Conservation (phyloP, 257 asterid genomes). For the Henckelia pumila region DNA sequence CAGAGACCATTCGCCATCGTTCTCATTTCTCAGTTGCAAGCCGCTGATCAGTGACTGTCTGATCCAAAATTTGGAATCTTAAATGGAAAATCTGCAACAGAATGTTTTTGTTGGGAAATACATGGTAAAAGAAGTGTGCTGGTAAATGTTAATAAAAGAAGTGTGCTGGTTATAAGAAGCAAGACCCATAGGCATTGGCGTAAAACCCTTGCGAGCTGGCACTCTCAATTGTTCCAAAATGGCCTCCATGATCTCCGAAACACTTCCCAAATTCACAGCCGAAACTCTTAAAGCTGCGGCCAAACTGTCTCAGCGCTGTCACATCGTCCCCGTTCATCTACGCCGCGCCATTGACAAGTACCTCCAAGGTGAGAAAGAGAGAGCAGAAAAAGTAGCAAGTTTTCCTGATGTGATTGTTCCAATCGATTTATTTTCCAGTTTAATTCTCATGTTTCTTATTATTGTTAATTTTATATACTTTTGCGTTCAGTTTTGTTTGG, state of each 20-base stretch:
- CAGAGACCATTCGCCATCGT: too few species aligned
- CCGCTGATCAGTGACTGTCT: too few species aligned
- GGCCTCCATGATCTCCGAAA: conserved; percentile 60
- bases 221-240: conserved; percentile 28
- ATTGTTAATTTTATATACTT: not conserved
- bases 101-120: too few species aligned
- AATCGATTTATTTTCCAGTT: not conserved
- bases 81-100: too few species aligned
- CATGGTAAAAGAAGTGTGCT: too few species aligned
- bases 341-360: conserved; percentile 77
- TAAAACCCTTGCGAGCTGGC: conserved; percentile 24
- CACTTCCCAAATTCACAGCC: conserved; percentile 71
- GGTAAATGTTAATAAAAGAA: too few species aligned
- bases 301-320: conserved; percentile 81
- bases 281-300: conserved; percentile 88
- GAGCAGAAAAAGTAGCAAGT: not conserved
- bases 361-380: conserved; percentile 49
- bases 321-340: conserved; percentile 60
- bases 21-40: too few species aligned
- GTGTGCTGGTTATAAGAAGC: too few species aligned
- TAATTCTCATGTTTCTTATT: not conserved
- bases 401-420: not conserved
- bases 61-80: too few species aligned
- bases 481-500: too few species aligned
- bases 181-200: not conserved